These are phyloP conservation scores for Hypoxylon sp. DNA, from an alignment of 2,329 filamentous ascomycete genomes.

Conservation along the genomic window DNA sequence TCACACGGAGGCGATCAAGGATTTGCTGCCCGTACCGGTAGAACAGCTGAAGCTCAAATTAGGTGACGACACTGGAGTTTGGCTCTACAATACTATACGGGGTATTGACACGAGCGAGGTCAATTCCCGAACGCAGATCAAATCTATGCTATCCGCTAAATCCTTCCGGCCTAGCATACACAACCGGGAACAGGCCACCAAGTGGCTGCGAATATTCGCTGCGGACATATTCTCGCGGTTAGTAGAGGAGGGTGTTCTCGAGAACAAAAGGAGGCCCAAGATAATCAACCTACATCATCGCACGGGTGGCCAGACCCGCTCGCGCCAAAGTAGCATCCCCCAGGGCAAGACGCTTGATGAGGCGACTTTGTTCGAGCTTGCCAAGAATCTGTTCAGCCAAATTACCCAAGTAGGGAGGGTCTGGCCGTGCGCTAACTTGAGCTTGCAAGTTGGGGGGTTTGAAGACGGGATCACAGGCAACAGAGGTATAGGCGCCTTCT, in stretches of 20 bases:
- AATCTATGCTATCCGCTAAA: conserved; percentile 97
- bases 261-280: conserved; percentile 87
- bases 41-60: conserved; percentile 82
- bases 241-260: conserved; percentile 88
- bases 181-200: conserved; percentile 78
- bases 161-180: conserved; percentile 90
- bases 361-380: conserved; percentile 76
- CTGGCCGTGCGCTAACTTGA: conserved; percentile 94
- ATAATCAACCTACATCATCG: conserved; percentile 88
- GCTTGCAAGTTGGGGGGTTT: conserved; percentile 89
- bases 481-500: conserved; percentile 84
- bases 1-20: conserved; percentile 80
- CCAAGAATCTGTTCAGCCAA: conserved; percentile 80
- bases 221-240: conserved; percentile 91
- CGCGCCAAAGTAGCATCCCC: conserved; percentile 81
- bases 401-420: conserved; percentile 80
- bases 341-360: conserved; percentile 80
- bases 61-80: conserved; percentile 84
- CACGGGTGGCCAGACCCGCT: conserved; percentile 77
- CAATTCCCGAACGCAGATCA: conserved; percentile 90
- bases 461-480: conserved; percentile 89
- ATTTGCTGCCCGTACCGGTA: conserved; percentile 77
- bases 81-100: conserved; percentile 86
- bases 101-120: conserved; percentile 91
- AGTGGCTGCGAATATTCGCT: conserved; percentile 91